These are phyloP conservation scores for Sugiyamaella valdiviana DNA, from an alignment of 805 yeast species.

Conservation along the genomic window DNA sequence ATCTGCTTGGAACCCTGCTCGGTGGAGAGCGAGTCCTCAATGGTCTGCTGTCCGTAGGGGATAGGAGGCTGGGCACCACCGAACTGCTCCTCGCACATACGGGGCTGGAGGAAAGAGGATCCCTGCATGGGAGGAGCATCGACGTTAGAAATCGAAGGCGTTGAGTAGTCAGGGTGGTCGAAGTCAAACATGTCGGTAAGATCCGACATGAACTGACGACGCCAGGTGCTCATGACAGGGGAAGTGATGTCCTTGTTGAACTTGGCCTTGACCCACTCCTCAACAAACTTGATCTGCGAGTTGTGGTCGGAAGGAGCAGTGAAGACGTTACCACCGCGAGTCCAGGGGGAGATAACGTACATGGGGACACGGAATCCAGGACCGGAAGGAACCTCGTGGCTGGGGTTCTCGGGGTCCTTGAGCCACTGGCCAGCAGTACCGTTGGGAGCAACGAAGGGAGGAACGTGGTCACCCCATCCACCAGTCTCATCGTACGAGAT, in stretches of 20 bases:
- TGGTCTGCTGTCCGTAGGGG: constrained; percentile 23
- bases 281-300: constrained; percentile 24
- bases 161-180: constrained; percentile 15
- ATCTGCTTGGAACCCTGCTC: constrained; percentile 22
- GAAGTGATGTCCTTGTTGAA: constrained; percentile 15
- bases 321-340: constrained; percentile 25
- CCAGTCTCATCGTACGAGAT: constrained; percentile 27
- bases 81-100: constrained; percentile 11
- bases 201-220: constrained; percentile 24
- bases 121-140: constrained; percentile 17
- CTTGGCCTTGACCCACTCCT: constrained; percentile 20
- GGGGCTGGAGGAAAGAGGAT: constrained; percentile 7
- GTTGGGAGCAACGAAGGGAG: constrained; percentile 22
- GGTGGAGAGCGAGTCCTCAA: constrained; percentile 14
- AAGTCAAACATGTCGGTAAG: constrained; percentile 23
- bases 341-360: constrained; percentile 24
- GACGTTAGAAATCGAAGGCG: constrained; percentile 15
- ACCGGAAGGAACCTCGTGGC: constrained; percentile 20
- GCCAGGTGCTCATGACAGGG: constrained; percentile 19
- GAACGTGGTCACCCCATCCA: constrained; percentile 27
- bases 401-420: constrained; percentile 18
- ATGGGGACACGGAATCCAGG: constrained; percentile 25
- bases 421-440: constrained; percentile 26
- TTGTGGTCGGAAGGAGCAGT: constrained; percentile 25
- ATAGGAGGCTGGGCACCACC: constrained; percentile 17